Conservation (phyloP, 2,329 filamentous ascomycete genomes). For the Trichoderma gracile region DNA sequence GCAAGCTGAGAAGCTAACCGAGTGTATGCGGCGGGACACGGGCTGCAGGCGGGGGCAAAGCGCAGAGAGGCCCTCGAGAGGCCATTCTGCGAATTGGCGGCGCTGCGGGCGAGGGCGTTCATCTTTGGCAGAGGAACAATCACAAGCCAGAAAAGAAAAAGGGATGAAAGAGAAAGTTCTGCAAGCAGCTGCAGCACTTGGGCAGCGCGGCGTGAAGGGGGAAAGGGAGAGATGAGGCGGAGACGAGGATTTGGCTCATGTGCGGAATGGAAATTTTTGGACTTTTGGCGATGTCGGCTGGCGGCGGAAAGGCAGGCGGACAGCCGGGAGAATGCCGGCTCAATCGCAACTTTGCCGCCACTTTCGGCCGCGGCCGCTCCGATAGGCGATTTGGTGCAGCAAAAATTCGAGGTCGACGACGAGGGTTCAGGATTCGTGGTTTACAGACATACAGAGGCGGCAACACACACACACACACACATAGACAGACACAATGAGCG, state of each 20-base stretch:
- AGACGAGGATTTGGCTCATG: slow-evolving; percentile 30
- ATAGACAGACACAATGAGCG: slow-evolving; percentile 45
- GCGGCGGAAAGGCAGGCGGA: slow-evolving; percentile 39
- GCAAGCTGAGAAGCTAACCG: slow-evolving; percentile 47
- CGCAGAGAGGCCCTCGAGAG: slow-evolving; percentile 46
- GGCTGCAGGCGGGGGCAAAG: slow-evolving; percentile 41
- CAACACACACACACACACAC: slow-evolving; percentile 27
- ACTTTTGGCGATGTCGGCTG: slow-evolving; percentile 41
- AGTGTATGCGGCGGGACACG: slow-evolving; percentile 48
- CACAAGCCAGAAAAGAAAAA: slow-evolving; percentile 8
- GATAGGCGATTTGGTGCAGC: background rate
- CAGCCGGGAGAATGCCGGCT: slow-evolving; percentile 41
- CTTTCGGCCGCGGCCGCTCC: slow-evolving; percentile 12
- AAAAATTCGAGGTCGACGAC: slow-evolving; percentile 18
- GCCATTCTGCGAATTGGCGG: slow-evolving; percentile 43
- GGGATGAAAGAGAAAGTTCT: slow-evolving; percentile 30
- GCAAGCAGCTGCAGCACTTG: slow-evolving; percentile 35
- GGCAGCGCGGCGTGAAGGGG: slow-evolving; percentile 27
- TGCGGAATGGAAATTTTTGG: slow-evolving; percentile 41
- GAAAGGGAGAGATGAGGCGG: slow-evolving; percentile 31
- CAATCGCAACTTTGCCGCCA: slow-evolving; percentile 31
- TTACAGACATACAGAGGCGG: too few species aligned
- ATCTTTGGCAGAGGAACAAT: slow-evolving; percentile 40
- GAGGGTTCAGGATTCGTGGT: slow-evolving; percentile 18
- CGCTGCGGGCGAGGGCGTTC: slow-evolving; percentile 50